Evolutionary conservation across 2,329 filamentous ascomycete species (phyloP), one percentile per base, ranked within the genome.

Genomic region (Fusarium palustre): DNA sequence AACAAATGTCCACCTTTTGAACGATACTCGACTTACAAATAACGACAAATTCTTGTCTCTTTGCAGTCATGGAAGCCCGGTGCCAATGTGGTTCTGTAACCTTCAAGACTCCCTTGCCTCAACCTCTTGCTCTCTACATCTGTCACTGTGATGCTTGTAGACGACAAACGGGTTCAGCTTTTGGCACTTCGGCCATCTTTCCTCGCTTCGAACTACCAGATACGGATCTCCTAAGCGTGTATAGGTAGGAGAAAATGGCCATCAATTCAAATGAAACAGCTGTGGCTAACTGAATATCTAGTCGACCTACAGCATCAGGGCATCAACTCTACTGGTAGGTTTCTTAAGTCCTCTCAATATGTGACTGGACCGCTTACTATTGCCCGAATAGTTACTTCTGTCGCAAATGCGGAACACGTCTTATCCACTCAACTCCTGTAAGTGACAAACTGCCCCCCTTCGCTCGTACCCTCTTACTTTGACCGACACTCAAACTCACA

Each of bases 131-230:
- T n/a, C 80, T 92, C 52, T 92, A 90, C 77, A 88, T 92, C 75
- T 92, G 90, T 79, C 91, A 92, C 79, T 92, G 91, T 77, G 79
- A 82, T 57, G 85, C 90, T 75, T 92, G 90, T 77, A 85, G 87
- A 48, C 84, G 86, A 59, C 90, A 92, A 79, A 88, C 88, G 31
- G 82, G 87, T 55, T 89, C 88, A 10, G 88, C 90, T 2, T 92
- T 90, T 77, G 90, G 90, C 30, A 87, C 89, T 33, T 90, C 88
- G 36, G 90, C 90, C 70, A 91, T 91, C 64, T 92, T 91, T 71
- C 90, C 90, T 2, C 82, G 82, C n/a, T 92, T 92, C 64, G 76
- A 81, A 12, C 79, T 92, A 30, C 87, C 88, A 0, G 77, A 78
- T 38, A 79, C 76, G 18, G 81, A 84, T 24, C 65, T 82, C 47